Evolutionary conservation across 306 rosid genomes (phyloP), one percentile per base, ranked within the genome.

Genomic region (Calophaca sinica): DNA sequence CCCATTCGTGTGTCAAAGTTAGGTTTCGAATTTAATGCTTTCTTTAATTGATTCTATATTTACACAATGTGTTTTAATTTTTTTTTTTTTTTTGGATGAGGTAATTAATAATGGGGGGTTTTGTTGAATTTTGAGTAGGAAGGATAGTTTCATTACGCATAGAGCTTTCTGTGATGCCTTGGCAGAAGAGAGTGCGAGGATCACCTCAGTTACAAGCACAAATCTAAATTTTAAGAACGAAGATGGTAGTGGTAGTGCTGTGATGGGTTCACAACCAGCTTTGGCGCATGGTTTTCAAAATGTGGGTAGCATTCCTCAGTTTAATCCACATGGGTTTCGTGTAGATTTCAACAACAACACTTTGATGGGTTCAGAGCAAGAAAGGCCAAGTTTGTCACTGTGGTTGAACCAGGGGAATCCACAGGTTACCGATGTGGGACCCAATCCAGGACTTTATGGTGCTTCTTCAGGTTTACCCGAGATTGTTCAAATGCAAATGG

Each of bases 141-240:
- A 94, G 76, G 98, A 94, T 70, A 94, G 98, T 77, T 94, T 94
- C 88, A 94, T 94, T 28, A 94, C 98, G 2, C 98, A 94, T 48
- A 87, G 98, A 78, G 98, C 98, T 5, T 94, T 94, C 82, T 94
- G 98, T 14, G 98, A 94, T 82, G 98, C 98, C 9, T 89, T 94
- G 73, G 96, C 97, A 4, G 97, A 91, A 80, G 98, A 93, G 79
- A 93, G 98, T 74, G 96, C 93, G 0, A 88, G 98, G 35, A 68
- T 91, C 46, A 89, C 90, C 31, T 77, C 96, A 60, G 86, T 84
- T 53, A 9, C 83, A 0, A 49, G 89, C 2, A 70, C 91, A 38
- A 88, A 88, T 84, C 86, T 92, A 13, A 87, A 82, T 73, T 88
- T 94, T 52, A 88, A 89, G 59, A 88, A 85, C 5, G 96, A 94